Conservation (phyloP, 768 basidiomycete species). For the Tricholoma furcatifolium region DNA sequence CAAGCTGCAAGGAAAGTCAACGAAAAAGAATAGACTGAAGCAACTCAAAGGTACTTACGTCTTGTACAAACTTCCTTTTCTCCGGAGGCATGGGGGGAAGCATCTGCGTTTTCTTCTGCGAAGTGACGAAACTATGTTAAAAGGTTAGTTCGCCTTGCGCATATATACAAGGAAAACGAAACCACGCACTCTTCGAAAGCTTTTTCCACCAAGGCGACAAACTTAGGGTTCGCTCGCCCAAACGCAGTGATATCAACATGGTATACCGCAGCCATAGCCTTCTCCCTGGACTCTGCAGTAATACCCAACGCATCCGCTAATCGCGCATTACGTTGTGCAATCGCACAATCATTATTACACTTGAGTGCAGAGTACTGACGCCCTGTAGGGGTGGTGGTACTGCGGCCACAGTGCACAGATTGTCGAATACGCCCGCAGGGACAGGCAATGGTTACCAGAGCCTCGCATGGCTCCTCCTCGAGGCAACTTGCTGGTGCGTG, state of each 20-base stretch:
- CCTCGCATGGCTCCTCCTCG: constrained; percentile 75
- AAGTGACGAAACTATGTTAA: constrained; percentile 56
- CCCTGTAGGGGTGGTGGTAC: constrained; percentile 41
- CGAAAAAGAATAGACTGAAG: neutral
- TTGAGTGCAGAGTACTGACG: constrained; percentile 41
- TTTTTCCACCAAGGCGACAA: constrained; percentile 73
- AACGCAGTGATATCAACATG: constrained; percentile 60
- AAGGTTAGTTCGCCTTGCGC: neutral
- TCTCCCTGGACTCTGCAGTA: constrained; percentile 46
- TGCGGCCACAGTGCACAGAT: constrained; percentile 68
- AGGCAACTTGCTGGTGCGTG: constrained; percentile 88
- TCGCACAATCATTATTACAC: constrained; percentile 80
- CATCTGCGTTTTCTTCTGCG: constrained; percentile 67
- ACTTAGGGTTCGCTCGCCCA: constrained; percentile 61
- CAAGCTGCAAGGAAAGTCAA: constrained; percentile 47
- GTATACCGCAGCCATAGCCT: constrained; percentile 47
- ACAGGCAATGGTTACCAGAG: constrained; percentile 68
- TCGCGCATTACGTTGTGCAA: constrained; percentile 83
- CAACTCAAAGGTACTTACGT: constrained; percentile 42
- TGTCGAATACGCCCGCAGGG: constrained; percentile 83
- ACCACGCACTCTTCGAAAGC: constrained; percentile 71
- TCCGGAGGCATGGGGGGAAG: constrained; percentile 80
- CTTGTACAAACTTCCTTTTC: constrained; percentile 81
- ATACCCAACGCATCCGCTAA: constrained; percentile 94
- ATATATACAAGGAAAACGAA: constrained; percentile 13